These are phyloP conservation scores for Avena eriantha DNA, from an alignment of 176 grass and related monocot genomes.

Conservation along the genomic window DNA sequence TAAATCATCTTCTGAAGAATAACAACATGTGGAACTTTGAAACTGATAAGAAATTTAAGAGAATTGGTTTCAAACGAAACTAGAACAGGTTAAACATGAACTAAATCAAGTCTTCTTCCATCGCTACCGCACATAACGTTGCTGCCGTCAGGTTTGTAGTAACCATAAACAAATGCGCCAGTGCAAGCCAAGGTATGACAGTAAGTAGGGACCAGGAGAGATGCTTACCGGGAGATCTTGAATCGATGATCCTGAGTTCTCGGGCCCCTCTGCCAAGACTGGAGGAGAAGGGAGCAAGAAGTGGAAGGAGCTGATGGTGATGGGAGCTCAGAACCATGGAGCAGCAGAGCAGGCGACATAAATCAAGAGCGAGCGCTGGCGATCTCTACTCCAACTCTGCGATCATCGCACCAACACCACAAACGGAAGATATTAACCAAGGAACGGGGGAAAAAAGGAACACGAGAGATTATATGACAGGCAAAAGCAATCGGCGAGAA, in stretches of 20 bases:
- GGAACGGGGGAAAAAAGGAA: neutral
- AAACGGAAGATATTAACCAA: neutral
- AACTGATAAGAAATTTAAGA: neutral
- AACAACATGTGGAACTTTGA: neutral
- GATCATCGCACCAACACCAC: neutral
- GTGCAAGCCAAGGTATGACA: neutral
- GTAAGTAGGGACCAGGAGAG: neutral
- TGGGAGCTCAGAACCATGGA: conserved; percentile 66
- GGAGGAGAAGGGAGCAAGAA: conserved; percentile 43
- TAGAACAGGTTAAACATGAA: neutral
- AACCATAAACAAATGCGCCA: neutral
- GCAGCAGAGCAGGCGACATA: conserved; percentile 57
- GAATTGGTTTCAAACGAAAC: neutral
- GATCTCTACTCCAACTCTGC: conserved; percentile 19
- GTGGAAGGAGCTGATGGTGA: conserved; percentile 24
- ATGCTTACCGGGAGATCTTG: conserved; percentile 52
- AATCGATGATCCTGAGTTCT: conserved; percentile 31
- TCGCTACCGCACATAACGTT: neutral
- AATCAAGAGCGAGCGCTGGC: conserved; percentile 26
- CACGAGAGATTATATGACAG: conserved; percentile 9
- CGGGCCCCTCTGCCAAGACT: conserved; percentile 42
- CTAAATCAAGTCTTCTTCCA: neutral
- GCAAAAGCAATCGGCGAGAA: neutral
- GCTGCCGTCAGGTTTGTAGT: neutral
- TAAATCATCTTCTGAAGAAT: neutral